Conservation (phyloP, 2,329 filamentous ascomycete species). For the Alternaria dauci region DNA sequence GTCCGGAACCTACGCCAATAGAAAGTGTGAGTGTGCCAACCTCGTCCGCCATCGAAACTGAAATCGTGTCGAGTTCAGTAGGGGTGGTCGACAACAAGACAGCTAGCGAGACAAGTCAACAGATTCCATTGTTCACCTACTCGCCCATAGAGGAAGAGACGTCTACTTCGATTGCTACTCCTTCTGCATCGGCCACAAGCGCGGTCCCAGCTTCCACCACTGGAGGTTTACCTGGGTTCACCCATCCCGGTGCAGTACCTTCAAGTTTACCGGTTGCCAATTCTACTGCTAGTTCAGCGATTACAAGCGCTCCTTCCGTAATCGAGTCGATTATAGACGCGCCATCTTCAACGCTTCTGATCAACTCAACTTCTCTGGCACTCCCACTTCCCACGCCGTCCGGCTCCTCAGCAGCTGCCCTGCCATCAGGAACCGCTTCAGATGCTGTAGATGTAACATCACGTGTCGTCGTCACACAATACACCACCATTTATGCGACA, state of each 20-base stretch:
- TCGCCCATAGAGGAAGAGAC: conserved; percentile 30
- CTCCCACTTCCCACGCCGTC: neutral
- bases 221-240: conserved; percentile 34
- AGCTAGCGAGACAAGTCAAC: conserved; percentile 22
- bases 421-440: conserved; percentile 3
- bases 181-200: conserved; percentile 17
- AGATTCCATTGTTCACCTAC: conserved; percentile 36
- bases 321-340: conserved; percentile 3
- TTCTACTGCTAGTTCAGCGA: neutral
- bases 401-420: neutral
- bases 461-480: conserved; percentile 36
- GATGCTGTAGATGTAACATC: conserved; percentile 19
- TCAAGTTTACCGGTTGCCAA: conserved; percentile 9
- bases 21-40: conserved; percentile 12
- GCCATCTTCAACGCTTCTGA: conserved; percentile 2
- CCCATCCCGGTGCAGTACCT: conserved; percentile 21
- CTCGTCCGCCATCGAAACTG: conserved; percentile 10
- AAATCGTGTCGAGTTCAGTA: conserved; percentile 20
- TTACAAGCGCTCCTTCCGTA: conserved; percentile 9
- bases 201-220: conserved; percentile 18
- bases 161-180: conserved; percentile 11
- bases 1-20: conserved; percentile 15
- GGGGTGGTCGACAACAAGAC: conserved; percentile 25
- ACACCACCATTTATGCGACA: conserved; percentile 38
- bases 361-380: conserved; percentile 13